Percentiles rank a stretch among this genome's conserved stretches.
Conservation (phyloP, 2,329 filamentous ascomycete species). For the Diaporthe ampelina region DNA sequence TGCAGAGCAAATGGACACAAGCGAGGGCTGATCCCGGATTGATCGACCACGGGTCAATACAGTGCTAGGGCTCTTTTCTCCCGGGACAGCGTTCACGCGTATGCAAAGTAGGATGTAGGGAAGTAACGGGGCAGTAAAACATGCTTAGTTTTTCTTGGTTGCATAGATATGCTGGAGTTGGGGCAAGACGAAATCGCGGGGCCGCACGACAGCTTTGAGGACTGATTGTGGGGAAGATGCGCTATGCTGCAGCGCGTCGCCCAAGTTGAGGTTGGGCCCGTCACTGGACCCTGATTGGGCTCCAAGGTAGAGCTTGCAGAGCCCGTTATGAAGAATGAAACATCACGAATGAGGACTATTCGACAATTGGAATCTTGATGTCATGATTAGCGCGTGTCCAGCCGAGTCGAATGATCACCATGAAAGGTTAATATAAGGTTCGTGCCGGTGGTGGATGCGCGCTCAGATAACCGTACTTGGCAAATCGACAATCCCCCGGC, state of each 20-base stretch:
- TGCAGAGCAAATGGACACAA: constrained; percentile 61
- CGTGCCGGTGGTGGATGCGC: constrained; percentile 28
- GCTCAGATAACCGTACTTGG: constrained; percentile 19
- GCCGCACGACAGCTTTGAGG: neutral
- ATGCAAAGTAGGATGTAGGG: neutral
- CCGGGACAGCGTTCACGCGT: neutral
- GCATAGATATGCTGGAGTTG: constrained; percentile 34
- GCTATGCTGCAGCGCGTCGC: constrained; percentile 1
- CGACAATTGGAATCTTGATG: neutral
- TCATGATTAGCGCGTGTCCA: neutral
- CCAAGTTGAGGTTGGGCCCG: neutral
- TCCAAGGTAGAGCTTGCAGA: neutral
- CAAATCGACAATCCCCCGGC: constrained; percentile 28
- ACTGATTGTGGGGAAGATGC: neutral
- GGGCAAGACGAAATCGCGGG: neutral
- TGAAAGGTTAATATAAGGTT: constrained; percentile 28
- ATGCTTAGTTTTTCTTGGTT: neutral
- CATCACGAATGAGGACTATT: neutral
- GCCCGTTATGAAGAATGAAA: constrained; percentile 24
- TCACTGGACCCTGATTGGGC: neutral
- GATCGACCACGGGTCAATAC: too few species aligned
- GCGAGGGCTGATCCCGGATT: constrained; percentile 50
- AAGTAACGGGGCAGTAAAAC: neutral
- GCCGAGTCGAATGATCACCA: neutral
- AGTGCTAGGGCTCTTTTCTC: neutral